Evolutionary conservation across 2,329 filamentous ascomycete species (phyloP), one percentile per base, ranked within the genome.

Genomic region (Xylariaceae sp.): DNA sequence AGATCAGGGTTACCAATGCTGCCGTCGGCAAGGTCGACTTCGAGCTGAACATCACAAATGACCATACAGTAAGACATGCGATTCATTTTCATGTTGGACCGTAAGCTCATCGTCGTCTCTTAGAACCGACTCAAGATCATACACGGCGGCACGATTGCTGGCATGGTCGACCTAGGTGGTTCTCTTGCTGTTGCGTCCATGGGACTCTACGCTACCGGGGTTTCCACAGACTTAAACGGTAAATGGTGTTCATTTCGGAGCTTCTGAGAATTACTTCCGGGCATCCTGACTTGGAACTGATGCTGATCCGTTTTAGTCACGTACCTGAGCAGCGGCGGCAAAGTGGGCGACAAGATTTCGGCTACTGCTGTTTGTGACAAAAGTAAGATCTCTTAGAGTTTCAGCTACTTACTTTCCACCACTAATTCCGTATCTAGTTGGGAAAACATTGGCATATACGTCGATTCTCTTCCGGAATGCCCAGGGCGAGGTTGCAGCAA

Each of bases 141-240:
- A 23, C 90, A 93, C 66, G 90, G 90, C 18, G 90, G 90, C 3
- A 90, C 89, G 0, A 86, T 93, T 23, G 90, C 90, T 2, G 89
- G 86, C 69, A 87, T 93, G 75, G 87, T 88, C 23, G 86, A 88
- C 59, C 75, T 88, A 0, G 85, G 85, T 10, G 85, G 85, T 14
- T 88, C 85, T 0, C 76, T 88, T 2, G 86, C 85, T 9, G 84
- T 88, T 2, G 85, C 85, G 1, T 88, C 86, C 1, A 85, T 81
- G 60, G 85, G 85, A 0, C 74, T 85, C 1, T 88, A 83, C 64
- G 78, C 80, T 18, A 88, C 85, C 0, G 85, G 85, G 10, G 85
- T 88, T 2, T 85, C 85, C 2, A 88, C 85, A 0, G 85, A 88
- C 60, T 68, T 88, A 14, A 88, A 86, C 51, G 83, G 85, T 85